Percentiles rank a stretch among this genome's conserved stretches.
Evolutionary conservation across 148 eudicot genomes (phyloP).

Genomic region (Fallopia convolvulus): DNA sequence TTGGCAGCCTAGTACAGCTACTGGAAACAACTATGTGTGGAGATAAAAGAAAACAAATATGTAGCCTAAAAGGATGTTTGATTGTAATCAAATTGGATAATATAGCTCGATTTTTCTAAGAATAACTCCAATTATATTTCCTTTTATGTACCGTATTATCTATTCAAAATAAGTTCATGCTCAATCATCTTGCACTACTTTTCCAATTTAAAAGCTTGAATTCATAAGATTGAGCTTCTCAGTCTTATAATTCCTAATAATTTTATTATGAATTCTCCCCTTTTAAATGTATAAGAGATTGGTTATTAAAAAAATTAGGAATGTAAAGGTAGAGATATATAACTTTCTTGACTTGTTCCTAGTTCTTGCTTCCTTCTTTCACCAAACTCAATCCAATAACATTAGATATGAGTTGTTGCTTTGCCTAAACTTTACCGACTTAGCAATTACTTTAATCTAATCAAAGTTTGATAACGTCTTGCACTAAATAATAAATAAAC

Average conservation of each 20-base stretch:
- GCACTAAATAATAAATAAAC: neutral
- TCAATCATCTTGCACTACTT: no score
- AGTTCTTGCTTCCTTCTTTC: neutral
- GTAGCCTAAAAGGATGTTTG: no score
- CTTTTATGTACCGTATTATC: no score
- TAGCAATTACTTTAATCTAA: conserved; percentile 1
- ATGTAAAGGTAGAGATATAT: neutral
- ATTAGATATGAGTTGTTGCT: neutral
- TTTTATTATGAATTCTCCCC: neutral
- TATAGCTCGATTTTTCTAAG: no score
- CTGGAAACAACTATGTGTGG: neutral
- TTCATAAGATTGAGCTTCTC: neutral
- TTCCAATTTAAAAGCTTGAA: no score
- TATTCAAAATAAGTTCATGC: no score
- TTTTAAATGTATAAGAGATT: neutral
- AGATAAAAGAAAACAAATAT: neutral
- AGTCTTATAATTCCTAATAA: neutral
- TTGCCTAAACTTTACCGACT: neutral
- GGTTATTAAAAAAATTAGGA: neutral
- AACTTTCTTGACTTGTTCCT: neutral
- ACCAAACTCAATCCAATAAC: neutral
- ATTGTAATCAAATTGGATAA: no score
- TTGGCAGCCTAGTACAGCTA: neutral
- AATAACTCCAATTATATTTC: no score
- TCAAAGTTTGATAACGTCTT: conserved; percentile 5